Evolutionary conservation across 2,329 filamentous ascomycete genomes (phyloP).

Genomic region (Alternaria sp.): DNA sequence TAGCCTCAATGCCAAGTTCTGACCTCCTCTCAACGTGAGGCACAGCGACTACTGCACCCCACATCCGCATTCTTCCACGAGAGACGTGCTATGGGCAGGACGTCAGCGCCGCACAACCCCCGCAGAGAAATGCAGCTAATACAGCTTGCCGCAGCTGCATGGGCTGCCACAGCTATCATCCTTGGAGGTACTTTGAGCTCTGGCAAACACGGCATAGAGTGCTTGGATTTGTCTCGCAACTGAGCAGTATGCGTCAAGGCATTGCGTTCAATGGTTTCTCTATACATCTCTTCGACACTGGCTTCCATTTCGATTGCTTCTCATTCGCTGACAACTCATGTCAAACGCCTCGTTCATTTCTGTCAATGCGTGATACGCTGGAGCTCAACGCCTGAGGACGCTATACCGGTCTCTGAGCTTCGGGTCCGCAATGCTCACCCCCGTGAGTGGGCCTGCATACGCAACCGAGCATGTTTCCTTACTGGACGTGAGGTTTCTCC

Average conservation of each 20-base stretch:
- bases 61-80: slow-evolving; percentile 41
- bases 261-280: background rate
- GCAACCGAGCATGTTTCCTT: slow-evolving; percentile 20
- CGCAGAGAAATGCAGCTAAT: slow-evolving; percentile 23
- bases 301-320: slow-evolving; percentile 1
- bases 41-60: slow-evolving; percentile 41
- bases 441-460: slow-evolving; percentile 24
- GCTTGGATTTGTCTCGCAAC: background rate
- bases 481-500: slow-evolving; percentile 32
- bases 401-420: slow-evolving; percentile 15
- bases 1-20: slow-evolving; percentile 34
- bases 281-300: background rate
- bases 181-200: slow-evolving; percentile 15
- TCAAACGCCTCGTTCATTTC: background rate
- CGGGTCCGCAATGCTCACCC: slow-evolving; percentile 38
- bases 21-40: slow-evolving; percentile 25
- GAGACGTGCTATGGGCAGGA: slow-evolving; percentile 14
- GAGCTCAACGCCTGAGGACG: slow-evolving; percentile 9
- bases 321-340: background rate
- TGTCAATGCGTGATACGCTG: slow-evolving; percentile 13
- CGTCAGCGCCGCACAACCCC: slow-evolving; percentile 33
- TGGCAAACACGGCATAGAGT: slow-evolving; percentile 21
- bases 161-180: slow-evolving; percentile 14
- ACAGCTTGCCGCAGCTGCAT: slow-evolving; percentile 16
- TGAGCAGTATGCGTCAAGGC: background rate